Evolutionary conservation across 495 filamentous ascomycete species (phyloP).

Genomic region (Glutinoglossum americanum): DNA sequence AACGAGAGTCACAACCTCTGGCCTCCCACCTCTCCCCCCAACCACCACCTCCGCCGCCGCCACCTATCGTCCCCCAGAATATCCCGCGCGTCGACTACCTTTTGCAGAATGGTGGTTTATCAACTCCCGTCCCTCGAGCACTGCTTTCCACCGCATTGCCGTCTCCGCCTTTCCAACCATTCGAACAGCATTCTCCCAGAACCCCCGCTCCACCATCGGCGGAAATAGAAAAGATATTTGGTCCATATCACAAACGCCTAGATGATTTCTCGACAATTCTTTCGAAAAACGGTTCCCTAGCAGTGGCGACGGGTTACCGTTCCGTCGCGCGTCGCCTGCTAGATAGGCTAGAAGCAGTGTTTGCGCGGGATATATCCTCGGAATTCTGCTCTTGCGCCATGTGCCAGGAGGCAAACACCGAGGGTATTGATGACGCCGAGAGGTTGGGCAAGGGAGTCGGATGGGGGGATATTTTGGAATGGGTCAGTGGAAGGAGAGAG

Average conservation of each 20-base stretch:
- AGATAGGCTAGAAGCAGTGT: constrained; percentile 85
- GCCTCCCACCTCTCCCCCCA: constrained; percentile 13
- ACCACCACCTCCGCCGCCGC: constrained; percentile 68
- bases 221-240: constrained; percentile 47
- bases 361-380: constrained; percentile 70
- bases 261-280: constrained; percentile 74
- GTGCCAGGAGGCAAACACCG: constrained; percentile 31
- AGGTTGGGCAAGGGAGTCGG: constrained; percentile 46
- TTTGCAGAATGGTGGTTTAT: constrained; percentile 62
- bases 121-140: constrained; percentile 38
- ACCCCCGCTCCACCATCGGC: constrained; percentile 14
- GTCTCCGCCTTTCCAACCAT: constrained; percentile 8
- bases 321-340: constrained; percentile 81
- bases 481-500: constrained; percentile 68
- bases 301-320: constrained; percentile 87
- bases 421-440: constrained; percentile 21
- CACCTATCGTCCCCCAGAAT: constrained; percentile 41
- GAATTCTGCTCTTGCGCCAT: constrained; percentile 62
- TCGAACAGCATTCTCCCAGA: constrained; percentile 10
- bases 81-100: constrained; percentile 77
- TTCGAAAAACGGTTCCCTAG: constrained; percentile 62
- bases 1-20: not conserved
- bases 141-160: constrained; percentile 30
- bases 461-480: constrained; percentile 91
- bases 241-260: constrained; percentile 55